Base-by-base conservation (phyloP, 1,139 yeast genomes). In the Taiozyma onychis region DNA sequence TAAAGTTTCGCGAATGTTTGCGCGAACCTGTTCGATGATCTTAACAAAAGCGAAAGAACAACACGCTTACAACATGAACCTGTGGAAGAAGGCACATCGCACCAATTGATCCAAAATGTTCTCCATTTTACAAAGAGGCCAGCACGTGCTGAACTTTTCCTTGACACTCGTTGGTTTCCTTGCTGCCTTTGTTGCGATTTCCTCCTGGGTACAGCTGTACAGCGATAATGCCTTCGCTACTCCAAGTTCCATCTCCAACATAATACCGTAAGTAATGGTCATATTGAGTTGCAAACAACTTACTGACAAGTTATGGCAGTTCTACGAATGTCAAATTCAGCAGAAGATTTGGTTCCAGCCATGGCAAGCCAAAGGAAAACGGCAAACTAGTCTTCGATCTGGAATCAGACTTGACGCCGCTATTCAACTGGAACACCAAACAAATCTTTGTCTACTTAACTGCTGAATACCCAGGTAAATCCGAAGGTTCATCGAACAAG, bases 401-500 rank as follows among this genome's bases (percentile, higher is more conserved):
- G 51, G 80, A 80, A 10, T 78, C 78, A 3, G 89, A 85, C 59
- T 66, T 93, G 59, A 66, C 86, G 1, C 83, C 90, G 1, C 74
- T 93, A 51, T 91, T 91, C 77, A 90, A 88, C 67, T 93, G 98
- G 97, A 93, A 93, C 69, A 93, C 99, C 13, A 93, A 93, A 64
- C 99, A 93, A 67, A 81, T 93, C 22, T 91, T 93, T 65, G 87
- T 86, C 6, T 93, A 91, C 62, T 74, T 93, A 54, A 88, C 96
- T 2, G 97, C 96, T 2, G 95, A 89, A 62, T 90, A 91, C 63
- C 83, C 85, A 13, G 93, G 93, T 2, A 76, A 75, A 57, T 60
- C 71, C 49, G 52, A 49, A 1, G 71, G 70, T 3, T 72, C 81
- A 2, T 66, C 69, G 24, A 88, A 85, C 70, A 81, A 82, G 54